Evolutionary conservation across 164 flowering plant species (phyloP).

Genomic region (Aristolochia contorta): DNA sequence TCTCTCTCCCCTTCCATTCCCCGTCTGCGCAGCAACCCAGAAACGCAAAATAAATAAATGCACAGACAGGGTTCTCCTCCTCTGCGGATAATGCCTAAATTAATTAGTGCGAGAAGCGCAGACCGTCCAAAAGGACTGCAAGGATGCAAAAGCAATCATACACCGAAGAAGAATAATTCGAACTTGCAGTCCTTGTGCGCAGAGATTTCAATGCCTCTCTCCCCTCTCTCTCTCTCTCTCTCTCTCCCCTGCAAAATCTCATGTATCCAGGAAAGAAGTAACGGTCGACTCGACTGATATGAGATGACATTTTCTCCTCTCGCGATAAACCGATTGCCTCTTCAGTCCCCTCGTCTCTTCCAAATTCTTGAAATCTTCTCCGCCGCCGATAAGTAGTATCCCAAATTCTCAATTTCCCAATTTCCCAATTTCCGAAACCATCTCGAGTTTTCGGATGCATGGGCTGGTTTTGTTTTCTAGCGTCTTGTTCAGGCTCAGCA

Average conservation of each 20-base stretch:
- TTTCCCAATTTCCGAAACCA: too few relatives aligned
- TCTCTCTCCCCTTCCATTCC: not conserved
- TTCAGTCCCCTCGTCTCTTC: too few relatives aligned
- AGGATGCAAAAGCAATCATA: constrained; percentile 23
- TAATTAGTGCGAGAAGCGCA: constrained; percentile 7
- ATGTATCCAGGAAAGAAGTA: not conserved
- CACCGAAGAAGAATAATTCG: constrained; percentile 46
- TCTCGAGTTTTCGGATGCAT: constrained; percentile 1
- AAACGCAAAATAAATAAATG: too few relatives aligned
- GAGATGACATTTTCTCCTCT: not conserved
- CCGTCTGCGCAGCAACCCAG: too few relatives aligned
- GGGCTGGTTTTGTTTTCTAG: constrained; percentile 1
- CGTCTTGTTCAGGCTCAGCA: too few relatives aligned
- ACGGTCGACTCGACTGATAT: not conserved
- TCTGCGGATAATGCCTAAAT: constrained; percentile 23
- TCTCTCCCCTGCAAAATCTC: not conserved
- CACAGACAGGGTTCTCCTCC: constrained; percentile 11
- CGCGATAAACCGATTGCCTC: not conserved
- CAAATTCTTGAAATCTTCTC: too few relatives aligned
- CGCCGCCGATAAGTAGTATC: too few relatives aligned
- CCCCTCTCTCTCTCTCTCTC: not conserved
- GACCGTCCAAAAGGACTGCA: constrained; percentile 3
- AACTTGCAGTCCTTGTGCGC: constrained; percentile 59
- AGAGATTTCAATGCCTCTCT: constrained; percentile 27
- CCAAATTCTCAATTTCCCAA: too few relatives aligned